Conservation (phyloP, 192 early-diverging fungal species). For the Backusella luteola region DNA sequence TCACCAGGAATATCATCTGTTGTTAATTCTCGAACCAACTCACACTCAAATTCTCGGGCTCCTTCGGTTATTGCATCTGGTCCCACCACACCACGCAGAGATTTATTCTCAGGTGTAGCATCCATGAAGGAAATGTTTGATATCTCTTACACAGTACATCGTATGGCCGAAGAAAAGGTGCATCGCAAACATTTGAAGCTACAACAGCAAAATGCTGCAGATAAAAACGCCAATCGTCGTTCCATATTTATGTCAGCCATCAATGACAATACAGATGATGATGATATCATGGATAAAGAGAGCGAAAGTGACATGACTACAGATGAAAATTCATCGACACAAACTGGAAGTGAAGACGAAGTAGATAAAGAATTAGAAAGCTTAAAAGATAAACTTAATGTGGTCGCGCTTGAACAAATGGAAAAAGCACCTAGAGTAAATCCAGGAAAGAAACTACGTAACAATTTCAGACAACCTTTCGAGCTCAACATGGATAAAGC, state of each 20-base stretch:
- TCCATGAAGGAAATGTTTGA: slow-evolving; percentile 74
- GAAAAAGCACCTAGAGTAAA: background rate
- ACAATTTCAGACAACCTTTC: slow-evolving; percentile 1
- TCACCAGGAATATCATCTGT: background rate
- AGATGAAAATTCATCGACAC: slow-evolving; percentile 12
- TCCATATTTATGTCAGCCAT: background rate
- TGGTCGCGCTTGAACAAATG: background rate
- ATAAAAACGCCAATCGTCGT: background rate
- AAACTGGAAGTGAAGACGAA: background rate
- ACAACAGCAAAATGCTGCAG: background rate
- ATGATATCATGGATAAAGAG: slow-evolving; percentile 3
- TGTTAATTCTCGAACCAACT: background rate
- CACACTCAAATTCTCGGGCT: slow-evolving; percentile 1
- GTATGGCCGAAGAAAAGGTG: slow-evolving; percentile 60
- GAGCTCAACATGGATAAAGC: slow-evolving; percentile 29
- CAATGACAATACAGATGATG: slow-evolving; percentile 11
- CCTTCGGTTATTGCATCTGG: slow-evolving; percentile 6
- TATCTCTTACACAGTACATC: slow-evolving; percentile 69
- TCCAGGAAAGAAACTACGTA: background rate
- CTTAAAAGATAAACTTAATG: background rate
- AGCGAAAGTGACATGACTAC: background rate
- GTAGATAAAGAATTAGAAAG: slow-evolving; percentile 3
- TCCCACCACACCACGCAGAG: slow-evolving; percentile 10
- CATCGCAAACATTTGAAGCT: slow-evolving; percentile 11
- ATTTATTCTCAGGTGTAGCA: slow-evolving; percentile 24